Evolutionary conservation across 257 asterid genomes (phyloP).

Genomic region (Echium plantagineum): DNA sequence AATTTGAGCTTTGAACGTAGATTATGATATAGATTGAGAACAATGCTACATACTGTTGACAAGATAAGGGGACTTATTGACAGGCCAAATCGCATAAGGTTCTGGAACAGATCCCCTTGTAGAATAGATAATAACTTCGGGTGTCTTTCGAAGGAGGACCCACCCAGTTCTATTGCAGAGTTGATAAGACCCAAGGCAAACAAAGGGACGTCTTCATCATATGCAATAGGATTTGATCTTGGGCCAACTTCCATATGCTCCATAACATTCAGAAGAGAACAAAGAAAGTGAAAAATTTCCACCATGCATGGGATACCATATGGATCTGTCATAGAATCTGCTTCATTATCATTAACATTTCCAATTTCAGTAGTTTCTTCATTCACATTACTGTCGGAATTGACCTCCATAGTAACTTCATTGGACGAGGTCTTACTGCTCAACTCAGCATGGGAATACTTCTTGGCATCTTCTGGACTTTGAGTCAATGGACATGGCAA

Average conservation of each 20-base stretch:
- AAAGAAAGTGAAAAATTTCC: conserved; percentile 79
- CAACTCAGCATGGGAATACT: conserved; percentile 26
- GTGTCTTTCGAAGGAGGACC: conserved; percentile 59
- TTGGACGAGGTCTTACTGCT: conserved; percentile 14
- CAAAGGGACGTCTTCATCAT: conserved; percentile 92
- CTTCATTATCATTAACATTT: conserved; percentile 26
- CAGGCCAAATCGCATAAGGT: conserved; percentile 85
- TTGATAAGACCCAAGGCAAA: conserved; percentile 90
- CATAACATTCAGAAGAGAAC: conserved; percentile 80
- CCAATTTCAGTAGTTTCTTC: conserved; percentile 19
- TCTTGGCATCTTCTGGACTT: conserved; percentile 30
- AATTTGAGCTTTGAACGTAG: conserved; percentile 68
- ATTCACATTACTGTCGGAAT: conserved; percentile 10
- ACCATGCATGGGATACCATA: conserved; percentile 93
- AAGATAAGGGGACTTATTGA: conserved; percentile 94
- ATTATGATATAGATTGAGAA: conserved; percentile 85
- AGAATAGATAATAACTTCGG: conserved; percentile 66
- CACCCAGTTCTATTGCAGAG: conserved; percentile 81
- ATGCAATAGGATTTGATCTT: conserved; percentile 67
- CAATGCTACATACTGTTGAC: conserved; percentile 86
- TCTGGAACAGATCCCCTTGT: conserved; percentile 80
- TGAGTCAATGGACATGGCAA: conserved; percentile 18
- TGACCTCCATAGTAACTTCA: conserved; percentile 9
- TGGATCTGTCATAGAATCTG: conserved; percentile 54
- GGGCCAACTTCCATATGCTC: conserved; percentile 59